A percentile compares a stretch with the other conserved stretches of the same genome.
Conservation (phyloP, 192 early-diverging fungal genomes). For the Dispira parvispora region DNA sequence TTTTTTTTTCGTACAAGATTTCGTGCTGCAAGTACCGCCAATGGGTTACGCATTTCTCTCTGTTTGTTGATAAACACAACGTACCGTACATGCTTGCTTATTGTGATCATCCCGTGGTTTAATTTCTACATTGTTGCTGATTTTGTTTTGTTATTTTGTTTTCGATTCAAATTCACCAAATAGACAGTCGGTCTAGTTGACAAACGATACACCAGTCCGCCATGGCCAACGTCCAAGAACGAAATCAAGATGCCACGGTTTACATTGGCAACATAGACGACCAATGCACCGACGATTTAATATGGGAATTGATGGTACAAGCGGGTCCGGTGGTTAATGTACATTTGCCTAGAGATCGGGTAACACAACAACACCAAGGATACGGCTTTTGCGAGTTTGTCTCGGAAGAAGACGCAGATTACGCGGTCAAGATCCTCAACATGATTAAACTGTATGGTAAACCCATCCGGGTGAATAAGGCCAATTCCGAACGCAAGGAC, state of each 20-base stretch:
- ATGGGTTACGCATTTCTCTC: too few species aligned
- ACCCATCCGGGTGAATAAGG: constrained; percentile 86
- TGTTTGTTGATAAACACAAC: too few species aligned
- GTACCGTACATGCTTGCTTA: too few species aligned
- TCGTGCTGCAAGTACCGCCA: too few species aligned
- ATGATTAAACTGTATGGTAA: constrained; percentile 91
- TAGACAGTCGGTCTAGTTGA: too few species aligned
- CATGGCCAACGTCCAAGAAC: constrained; percentile 51
- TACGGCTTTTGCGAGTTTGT: constrained; percentile 95
- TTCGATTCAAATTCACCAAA: background rate
- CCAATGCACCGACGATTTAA: constrained; percentile 72
- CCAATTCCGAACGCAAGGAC: constrained; percentile 63
- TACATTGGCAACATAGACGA: constrained; percentile 98
- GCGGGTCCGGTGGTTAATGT: constrained; percentile 89
- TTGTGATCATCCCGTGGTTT: too few species aligned
- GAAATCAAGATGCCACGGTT: constrained; percentile 95
- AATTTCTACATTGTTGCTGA: constrained; percentile 22
- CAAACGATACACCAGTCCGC: background rate
- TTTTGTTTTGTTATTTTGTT: constrained; percentile 2
- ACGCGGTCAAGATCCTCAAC: constrained; percentile 93
- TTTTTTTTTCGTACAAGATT: too few species aligned
- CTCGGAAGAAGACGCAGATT: constrained; percentile 88
- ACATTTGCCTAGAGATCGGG: constrained; percentile 93
- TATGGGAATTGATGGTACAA: constrained; percentile 99
- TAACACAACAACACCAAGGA: constrained; percentile 84